phyloP scores from a whole-genome alignment of 179 eudicot species.

The Monotropa hypopitys region DNA sequence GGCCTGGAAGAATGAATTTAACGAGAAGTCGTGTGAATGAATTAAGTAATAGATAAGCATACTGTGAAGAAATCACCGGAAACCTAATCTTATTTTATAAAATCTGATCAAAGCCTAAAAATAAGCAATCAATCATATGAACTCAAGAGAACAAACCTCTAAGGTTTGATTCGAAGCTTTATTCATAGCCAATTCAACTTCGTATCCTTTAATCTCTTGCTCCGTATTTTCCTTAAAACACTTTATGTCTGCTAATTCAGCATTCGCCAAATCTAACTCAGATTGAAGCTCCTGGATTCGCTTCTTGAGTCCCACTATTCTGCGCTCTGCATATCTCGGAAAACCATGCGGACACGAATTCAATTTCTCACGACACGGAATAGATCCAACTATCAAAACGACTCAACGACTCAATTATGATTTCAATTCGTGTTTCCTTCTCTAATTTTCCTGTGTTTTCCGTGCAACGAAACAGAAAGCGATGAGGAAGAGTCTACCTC shows the following conservation, averaged over 20 bases:
- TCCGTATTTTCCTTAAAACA: conserved; percentile 42
- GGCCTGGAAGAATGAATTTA: conserved; percentile 20
- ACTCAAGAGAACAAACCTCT: conserved; percentile 30
- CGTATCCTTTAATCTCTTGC: conserved; percentile 55
- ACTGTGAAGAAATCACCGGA: neutral
- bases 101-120: neutral
- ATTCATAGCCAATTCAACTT: conserved; percentile 49
- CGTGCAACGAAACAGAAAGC: neutral
- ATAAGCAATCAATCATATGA: neutral
- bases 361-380: neutral
- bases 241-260: conserved; percentile 38
- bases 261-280: conserved; percentile 31
- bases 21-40: neutral
- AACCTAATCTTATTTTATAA: neutral
- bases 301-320: conserved; percentile 46
- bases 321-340: conserved; percentile 30
- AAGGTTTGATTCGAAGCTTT: conserved; percentile 49
- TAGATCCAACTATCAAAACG: neutral
- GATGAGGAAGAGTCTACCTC: conserved; percentile 28
- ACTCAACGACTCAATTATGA: neutral
- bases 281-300: conserved; percentile 42
- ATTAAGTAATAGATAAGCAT: neutral
- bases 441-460: neutral
- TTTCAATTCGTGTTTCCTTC: neutral
- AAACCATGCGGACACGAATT: neutral